phyloP scores from a whole-genome alignment of 768 basidiomycete species.

The Dioszegia crocea region DNA sequence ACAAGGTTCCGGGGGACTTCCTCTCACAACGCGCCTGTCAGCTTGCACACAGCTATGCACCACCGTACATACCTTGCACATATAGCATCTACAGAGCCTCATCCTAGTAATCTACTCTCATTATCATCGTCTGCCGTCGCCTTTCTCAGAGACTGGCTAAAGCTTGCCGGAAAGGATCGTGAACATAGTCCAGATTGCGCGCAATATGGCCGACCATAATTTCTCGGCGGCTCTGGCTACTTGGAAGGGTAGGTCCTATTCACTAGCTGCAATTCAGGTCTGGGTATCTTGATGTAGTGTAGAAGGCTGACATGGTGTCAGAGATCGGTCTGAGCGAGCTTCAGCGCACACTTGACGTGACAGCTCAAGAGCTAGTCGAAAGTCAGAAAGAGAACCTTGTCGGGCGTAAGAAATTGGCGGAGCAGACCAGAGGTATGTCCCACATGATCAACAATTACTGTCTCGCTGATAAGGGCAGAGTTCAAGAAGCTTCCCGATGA shows the following conservation, averaged over 20 bases:
- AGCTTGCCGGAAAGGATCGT: no score
- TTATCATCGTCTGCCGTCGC: no score
- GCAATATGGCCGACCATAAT: conserved; percentile 61
- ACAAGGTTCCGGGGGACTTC: conserved; percentile 4
- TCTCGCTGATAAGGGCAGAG: conserved; percentile 55
- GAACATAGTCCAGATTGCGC: no score
- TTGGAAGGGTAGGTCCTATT: conserved; percentile 69
- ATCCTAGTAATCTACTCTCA: background rate
- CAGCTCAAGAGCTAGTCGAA: conserved; percentile 93
- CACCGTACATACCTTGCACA: no score
- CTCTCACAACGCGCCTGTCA: background rate
- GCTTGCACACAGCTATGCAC: no score
- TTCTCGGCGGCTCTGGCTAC: conserved; percentile 88
- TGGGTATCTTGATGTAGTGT: no score
- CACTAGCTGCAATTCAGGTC: no score
- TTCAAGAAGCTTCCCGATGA: conserved; percentile 90
- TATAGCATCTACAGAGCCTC: background rate
- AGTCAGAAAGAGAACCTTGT: conserved; percentile 97
- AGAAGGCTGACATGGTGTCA: conserved; percentile 48
- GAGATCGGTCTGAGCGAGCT: conserved; percentile 83
- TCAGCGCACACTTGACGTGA: conserved; percentile 86
- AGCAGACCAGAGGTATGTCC: conserved; percentile 86
- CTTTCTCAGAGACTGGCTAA: no score
- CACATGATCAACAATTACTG: background rate
- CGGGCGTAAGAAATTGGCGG: conserved; percentile 87